phyloP scores from a whole-genome alignment of 148 eudicot genomes.

The Hydrangea macrophylla region DNA sequence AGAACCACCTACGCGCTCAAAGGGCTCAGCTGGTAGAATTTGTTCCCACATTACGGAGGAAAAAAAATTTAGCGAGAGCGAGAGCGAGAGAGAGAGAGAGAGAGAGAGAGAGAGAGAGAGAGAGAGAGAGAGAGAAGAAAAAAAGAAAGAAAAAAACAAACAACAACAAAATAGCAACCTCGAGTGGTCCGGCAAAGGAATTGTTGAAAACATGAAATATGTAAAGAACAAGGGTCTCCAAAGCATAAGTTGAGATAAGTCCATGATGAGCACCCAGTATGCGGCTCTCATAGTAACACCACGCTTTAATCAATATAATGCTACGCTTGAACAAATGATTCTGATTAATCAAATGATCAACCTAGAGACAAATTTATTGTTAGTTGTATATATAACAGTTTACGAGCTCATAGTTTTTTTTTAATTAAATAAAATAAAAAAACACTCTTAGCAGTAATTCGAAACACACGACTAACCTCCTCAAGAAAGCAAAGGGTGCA shows the following conservation, averaged over 20 bases:
- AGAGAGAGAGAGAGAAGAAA: too few relatives aligned
- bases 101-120: too few relatives aligned
- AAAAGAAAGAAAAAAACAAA: neutral
- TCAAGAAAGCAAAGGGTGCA: slow-evolving; percentile 66
- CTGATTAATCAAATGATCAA: slow-evolving; percentile 43
- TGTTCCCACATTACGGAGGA: too few relatives aligned
- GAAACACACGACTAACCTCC: slow-evolving; percentile 35
- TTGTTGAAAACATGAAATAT: slow-evolving; percentile 52
- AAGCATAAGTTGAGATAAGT: slow-evolving; percentile 60
- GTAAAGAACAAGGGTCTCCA: slow-evolving; percentile 60
- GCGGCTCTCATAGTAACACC: slow-evolving; percentile 69
- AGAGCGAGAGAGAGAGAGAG: too few relatives aligned
- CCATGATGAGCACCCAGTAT: slow-evolving; percentile 62
- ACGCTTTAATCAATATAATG: slow-evolving; percentile 60
- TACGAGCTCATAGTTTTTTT: too few relatives aligned
- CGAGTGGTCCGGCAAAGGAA: slow-evolving; percentile 57
- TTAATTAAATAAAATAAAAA: neutral
- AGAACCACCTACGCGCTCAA: too few relatives aligned
- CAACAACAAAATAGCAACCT: slow-evolving; percentile 25
- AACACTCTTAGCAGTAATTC: neutral
- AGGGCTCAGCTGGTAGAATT: too few relatives aligned
- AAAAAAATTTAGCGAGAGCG: too few relatives aligned
- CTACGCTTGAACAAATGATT: slow-evolving; percentile 59
- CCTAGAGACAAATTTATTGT: slow-evolving; percentile 31
- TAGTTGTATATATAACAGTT: too few relatives aligned